Evolutionary conservation across 1,284 basidiomycete genomes (phyloP).

Genomic region (Tremellales sp.): DNA sequence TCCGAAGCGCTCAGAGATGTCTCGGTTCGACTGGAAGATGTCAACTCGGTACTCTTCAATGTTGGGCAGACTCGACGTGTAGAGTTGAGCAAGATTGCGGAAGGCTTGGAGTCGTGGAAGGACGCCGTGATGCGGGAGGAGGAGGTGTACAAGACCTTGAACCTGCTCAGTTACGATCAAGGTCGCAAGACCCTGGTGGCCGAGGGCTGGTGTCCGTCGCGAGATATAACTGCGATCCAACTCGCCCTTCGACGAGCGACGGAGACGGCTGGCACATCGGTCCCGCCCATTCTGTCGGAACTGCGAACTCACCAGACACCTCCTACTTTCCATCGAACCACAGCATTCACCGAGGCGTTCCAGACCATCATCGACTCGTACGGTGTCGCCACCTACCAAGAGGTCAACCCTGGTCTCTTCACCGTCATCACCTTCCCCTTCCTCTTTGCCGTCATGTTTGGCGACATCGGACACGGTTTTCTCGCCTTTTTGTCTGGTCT

Average conservation of each 20-base stretch:
- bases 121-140: slow-evolving; percentile 95
- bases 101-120: slow-evolving; percentile 83
- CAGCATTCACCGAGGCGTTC: slow-evolving; percentile 96
- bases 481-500: slow-evolving; percentile 75
- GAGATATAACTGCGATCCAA: slow-evolving; percentile 85
- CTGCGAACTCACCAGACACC: slow-evolving; percentile 85
- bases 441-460: slow-evolving; percentile 99
- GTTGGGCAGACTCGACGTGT: slow-evolving; percentile 79
- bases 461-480: slow-evolving; percentile 93
- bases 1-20: slow-evolving; percentile 86
- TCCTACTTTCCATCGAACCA: slow-evolving; percentile 91
- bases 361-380: slow-evolving; percentile 98
- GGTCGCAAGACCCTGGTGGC: slow-evolving; percentile 92
- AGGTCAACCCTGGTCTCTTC: slow-evolving; percentile 95
- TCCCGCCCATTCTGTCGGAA: slow-evolving; percentile 90
- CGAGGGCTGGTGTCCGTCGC: slow-evolving; percentile 94
- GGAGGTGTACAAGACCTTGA: slow-evolving; percentile 88
- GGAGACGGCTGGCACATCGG: slow-evolving; percentile 86
- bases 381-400: slow-evolving; percentile 91
- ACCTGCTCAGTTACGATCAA: slow-evolving; percentile 90
- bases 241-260: slow-evolving; percentile 87
- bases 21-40: slow-evolving; percentile 82
- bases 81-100: slow-evolving; percentile 82
- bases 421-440: slow-evolving; percentile 96
- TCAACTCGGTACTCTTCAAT: slow-evolving; percentile 85